Evolutionary conservation across 805 yeast species (phyloP), one percentile per base, ranked within the genome.

Genomic region (Danielia oregonensis): DNA sequence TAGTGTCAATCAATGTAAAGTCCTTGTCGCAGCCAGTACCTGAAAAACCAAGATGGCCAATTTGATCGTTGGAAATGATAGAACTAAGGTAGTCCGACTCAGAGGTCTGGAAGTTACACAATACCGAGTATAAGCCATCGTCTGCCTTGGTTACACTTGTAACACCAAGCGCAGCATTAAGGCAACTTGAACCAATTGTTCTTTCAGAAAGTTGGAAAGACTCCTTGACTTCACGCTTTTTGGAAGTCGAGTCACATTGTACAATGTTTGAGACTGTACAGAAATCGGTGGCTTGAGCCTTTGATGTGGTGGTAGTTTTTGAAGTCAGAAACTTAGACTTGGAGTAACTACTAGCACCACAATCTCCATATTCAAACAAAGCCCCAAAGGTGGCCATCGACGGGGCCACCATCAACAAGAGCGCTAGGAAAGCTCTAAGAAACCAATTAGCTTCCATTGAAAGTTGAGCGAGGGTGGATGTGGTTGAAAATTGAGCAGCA

Each of bases 81-180:
- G 18, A n/a, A 16, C 17, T 25, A 14, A 37, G 21, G 25, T 28
- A 28, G 21, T 32, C 42, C 8, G 39, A 11, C 18, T 29, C 22
- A 4, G 27, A 31, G n/a, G 29, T 24, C 31, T 39, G 17, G 29
- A 39, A 39, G 33, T 39, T 35, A 12, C 30, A 26, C 18, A 35
- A 17, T 7, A 35, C 36, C n/a, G 35, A 32, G 21, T 35, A 39
- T 10, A 30, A 19, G 17, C 24, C 42, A 15, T 32, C 22, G 24
- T 17, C 17, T 22, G 17, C 17, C 17, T 33, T 19, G 29, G 19
- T 28, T 8, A 33, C 40, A 7, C 6, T 10, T 17, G 40, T 24
- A 3, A 37, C 31, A 9, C 29, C 37, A 16, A 37, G 29, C 5
- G 33, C 40, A 9, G 37, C 37, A 13, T 37, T 33, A 11, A 36